These are phyloP conservation scores for Asterophora lycoperdoides DNA, from an alignment of 768 basidiomycete species.

Conservation along the genomic window DNA sequence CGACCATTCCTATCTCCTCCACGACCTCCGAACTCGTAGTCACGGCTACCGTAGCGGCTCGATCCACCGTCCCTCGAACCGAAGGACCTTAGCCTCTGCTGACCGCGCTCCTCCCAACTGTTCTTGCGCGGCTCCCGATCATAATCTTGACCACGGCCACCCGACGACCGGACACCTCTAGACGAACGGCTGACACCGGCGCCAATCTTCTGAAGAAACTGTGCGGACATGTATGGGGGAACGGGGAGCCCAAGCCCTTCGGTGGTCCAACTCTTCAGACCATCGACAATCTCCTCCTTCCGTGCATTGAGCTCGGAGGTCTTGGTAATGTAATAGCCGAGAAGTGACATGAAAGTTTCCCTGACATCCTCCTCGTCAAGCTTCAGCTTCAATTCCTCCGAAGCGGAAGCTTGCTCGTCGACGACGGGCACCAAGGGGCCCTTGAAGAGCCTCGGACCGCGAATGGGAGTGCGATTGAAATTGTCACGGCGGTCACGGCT, in stretches of 20 bases:
- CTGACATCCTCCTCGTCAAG: conserved; percentile 49
- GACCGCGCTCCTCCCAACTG: conserved; percentile 1
- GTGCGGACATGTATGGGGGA: conserved; percentile 48
- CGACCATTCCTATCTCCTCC: background rate
- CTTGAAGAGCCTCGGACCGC: conserved; percentile 13
- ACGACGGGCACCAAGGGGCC: conserved; percentile 15
- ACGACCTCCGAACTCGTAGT: background rate
- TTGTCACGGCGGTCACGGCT: background rate
- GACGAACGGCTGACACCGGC: background rate
- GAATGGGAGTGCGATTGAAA: background rate
- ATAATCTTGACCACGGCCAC: background rate
- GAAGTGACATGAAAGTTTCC: conserved; percentile 59
- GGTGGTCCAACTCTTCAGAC: conserved; percentile 58
- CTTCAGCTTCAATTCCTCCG: conserved; percentile 27
- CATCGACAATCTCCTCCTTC: conserved; percentile 44
- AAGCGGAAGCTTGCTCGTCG: conserved; percentile 24
- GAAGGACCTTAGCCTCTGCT: background rate
- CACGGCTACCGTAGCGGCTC: conserved; percentile 1
- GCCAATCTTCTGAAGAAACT: conserved; percentile 35
- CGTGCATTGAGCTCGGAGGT: conserved; percentile 42
- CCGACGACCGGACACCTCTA: background rate
- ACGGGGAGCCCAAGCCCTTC: conserved; percentile 47
- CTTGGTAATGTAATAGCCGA: conserved; percentile 70
- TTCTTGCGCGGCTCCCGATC: background rate
- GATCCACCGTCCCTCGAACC: background rate